Percentiles rank a stretch among this genome's conserved stretches.
Evolutionary conservation across 768 basidiomycete species (phyloP).

Genomic region (Suillus paluster): DNA sequence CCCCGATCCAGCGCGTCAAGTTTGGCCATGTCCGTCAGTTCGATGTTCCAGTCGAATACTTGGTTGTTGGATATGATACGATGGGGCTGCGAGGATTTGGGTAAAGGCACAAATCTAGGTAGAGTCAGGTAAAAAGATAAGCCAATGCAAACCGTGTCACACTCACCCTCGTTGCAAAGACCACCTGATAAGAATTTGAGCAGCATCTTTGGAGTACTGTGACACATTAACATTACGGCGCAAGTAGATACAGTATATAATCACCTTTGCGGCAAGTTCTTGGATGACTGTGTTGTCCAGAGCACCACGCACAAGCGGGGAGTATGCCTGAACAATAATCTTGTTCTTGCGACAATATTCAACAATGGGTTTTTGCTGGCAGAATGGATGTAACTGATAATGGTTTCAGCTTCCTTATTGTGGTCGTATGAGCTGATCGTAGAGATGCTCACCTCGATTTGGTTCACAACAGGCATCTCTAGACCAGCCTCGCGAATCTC

Average conservation of each 20-base stretch:
- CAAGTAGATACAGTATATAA: no score
- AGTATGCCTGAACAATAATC: constrained; percentile 46
- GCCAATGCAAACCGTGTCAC: neutral
- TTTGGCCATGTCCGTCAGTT: constrained; percentile 44
- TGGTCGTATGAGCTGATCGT: neutral
- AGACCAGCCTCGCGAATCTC: constrained; percentile 65
- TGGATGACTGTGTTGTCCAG: constrained; percentile 54
- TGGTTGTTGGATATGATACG: constrained; percentile 50
- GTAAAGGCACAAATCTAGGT: constrained; percentile 49
- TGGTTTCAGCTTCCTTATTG: neutral
- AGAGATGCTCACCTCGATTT: constrained; percentile 61
- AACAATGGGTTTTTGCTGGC: constrained; percentile 41
- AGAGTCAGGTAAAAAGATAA: constrained; percentile 3
- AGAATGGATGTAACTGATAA: constrained; percentile 34
- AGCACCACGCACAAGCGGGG: constrained; percentile 37
- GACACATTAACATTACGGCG: neutral
- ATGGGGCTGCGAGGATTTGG: constrained; percentile 48
- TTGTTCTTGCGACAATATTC: constrained; percentile 39
- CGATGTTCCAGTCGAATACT: constrained; percentile 51
- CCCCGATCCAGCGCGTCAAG: constrained; percentile 52
- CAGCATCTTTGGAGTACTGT: constrained; percentile 59
- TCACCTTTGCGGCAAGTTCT: constrained; percentile 58
- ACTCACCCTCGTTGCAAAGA: constrained; percentile 76
- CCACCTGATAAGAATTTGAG: constrained; percentile 86
- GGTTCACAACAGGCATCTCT: constrained; percentile 70